Base-by-base conservation (phyloP, 495 filamentous ascomycete species). In the Penicillium samsonianum region DNA sequence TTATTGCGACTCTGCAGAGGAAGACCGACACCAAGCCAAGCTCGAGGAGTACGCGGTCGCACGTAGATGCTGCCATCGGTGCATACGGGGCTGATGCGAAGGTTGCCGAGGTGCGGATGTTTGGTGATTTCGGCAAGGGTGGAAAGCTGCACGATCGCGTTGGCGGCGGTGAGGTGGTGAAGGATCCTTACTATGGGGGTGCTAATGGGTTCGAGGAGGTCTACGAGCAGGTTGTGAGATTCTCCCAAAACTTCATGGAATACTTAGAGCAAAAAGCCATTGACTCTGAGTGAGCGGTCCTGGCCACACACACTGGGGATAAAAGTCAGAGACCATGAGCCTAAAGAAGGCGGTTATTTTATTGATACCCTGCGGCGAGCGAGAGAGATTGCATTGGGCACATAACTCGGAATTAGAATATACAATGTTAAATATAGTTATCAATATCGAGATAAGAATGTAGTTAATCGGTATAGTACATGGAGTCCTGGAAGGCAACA, bases 101-200 rank as follows among this genome's bases (percentile, higher is more conserved):
- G 58, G 63, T 82, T 43, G 78, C 78, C 0, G 77, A 79, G 57
- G 81, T 96, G 40, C 87, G 87, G 69, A 73, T 98, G 30, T 97
- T 96, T 73, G 94, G 94, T 26, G 86, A 92, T 62, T 96, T 87
- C 70, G 86, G 85, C 0, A 52, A 64, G 1, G 86, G 85, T 44
- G 86, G 92, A 43, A 79, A 82, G 58, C 78, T 97, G 50, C 77
- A 81, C 57, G 90, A 93, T 65, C 91, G 77, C 59, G 79, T 86
- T 30, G 87, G 82, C 11, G 82, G 81, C 2, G 87, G 87, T 33
- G 86, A 94, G 66, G 81, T 86, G 40, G 86, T 97, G n/a, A 76
- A 82, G 58, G 94, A 98, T 67, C 94, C 94, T 9, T 98, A 98
- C 67, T 97, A 98, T 74, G 91, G 90, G 9, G 91, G 82, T 6